Conservation (phyloP, 176 grass and related monocot species). For the Tuctoria greenei region DNA sequence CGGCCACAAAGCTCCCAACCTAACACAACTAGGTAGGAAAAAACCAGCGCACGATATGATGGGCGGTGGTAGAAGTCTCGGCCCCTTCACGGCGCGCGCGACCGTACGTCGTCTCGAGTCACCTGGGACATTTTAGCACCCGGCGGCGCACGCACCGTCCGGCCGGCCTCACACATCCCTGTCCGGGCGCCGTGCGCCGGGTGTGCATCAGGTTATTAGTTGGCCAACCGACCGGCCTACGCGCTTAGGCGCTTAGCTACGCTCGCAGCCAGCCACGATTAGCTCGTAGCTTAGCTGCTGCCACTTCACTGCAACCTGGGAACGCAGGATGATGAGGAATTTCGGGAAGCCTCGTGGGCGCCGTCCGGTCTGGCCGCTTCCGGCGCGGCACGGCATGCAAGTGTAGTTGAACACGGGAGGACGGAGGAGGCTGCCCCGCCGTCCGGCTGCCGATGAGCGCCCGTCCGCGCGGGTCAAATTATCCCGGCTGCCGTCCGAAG, state of each 20-base stretch:
- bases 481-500: background rate
- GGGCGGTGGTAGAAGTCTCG: background rate
- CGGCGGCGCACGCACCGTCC: background rate
- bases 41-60: background rate
- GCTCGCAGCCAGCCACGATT: background rate
- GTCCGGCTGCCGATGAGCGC: background rate
- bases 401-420: too few species aligned
- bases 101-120: background rate
- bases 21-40: background rate
- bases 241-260: too few species aligned
- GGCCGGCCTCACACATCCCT: background rate
- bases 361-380: background rate
- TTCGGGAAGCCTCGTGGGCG: conserved; percentile 1
- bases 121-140: background rate
- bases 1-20: too few species aligned
- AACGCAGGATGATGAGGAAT: background rate
- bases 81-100: background rate
- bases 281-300: background rate
- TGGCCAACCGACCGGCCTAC: background rate
- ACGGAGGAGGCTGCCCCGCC: background rate
- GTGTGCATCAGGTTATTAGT: background rate
- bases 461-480: background rate
- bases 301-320: background rate
- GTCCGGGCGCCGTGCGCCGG: background rate
- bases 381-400: background rate